Evolutionary conservation across 176 grass and related monocot species (phyloP).

Genomic region (Carex myosuroides): DNA sequence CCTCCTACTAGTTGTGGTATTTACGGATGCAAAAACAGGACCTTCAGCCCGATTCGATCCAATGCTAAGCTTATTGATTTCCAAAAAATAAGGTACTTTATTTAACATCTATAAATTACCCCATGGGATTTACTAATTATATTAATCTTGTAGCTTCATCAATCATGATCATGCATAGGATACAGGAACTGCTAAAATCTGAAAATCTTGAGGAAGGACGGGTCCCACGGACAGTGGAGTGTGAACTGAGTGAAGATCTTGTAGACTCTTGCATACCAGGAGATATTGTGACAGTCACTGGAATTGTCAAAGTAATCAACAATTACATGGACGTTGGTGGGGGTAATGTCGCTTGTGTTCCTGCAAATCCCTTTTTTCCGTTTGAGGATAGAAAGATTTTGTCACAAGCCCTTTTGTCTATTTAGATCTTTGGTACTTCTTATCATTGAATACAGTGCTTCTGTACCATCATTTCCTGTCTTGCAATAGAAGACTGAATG

Average conservation of each 20-base stretch:
- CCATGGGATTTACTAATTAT: neutral
- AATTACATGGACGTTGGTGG: slow-evolving; percentile 87
- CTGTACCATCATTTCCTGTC: neutral
- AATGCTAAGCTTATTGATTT: slow-evolving; percentile 75
- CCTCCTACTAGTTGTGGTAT: slow-evolving; percentile 52
- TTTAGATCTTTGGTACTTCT: slow-evolving; percentile 14
- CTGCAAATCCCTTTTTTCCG: neutral
- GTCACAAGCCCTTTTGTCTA: neutral
- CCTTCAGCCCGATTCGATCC: slow-evolving; percentile 56
- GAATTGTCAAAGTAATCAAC: slow-evolving; percentile 89
- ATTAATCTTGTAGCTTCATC: slow-evolving; percentile 9
- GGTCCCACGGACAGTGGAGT: slow-evolving; percentile 74
- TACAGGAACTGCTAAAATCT: slow-evolving; percentile 58
- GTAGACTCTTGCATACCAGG: slow-evolving; percentile 97
- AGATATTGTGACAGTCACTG: slow-evolving; percentile 69
- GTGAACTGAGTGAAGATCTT: slow-evolving; percentile 87
- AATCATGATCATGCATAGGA: slow-evolving; percentile 35
- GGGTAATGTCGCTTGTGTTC: slow-evolving; percentile 37
- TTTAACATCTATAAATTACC: neutral
- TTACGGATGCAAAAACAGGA: slow-evolving; percentile 75
- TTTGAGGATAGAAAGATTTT: slow-evolving; percentile 5
- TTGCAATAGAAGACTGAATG: neutral
- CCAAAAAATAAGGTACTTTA: slow-evolving; percentile 81
- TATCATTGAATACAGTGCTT: neutral
- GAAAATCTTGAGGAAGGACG: slow-evolving; percentile 76